Evolutionary conservation across 2,329 filamentous ascomycete species (phyloP).

Genomic region (Nothopassalora personata): DNA sequence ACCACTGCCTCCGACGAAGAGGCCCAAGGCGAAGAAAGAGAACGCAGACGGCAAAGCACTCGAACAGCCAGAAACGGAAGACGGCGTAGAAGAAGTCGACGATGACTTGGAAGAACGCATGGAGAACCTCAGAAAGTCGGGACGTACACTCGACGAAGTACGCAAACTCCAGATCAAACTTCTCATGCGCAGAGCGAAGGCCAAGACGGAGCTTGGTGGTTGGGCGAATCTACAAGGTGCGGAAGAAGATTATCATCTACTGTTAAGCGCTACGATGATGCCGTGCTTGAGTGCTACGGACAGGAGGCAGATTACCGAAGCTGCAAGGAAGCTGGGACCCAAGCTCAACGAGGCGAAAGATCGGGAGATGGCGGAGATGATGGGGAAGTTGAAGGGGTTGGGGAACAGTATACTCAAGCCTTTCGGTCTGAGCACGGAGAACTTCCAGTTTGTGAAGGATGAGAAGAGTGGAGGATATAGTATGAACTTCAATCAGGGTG

Average conservation of each 20-base stretch:
- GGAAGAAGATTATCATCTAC: slow-evolving; percentile 69
- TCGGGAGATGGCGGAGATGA: slow-evolving; percentile 90
- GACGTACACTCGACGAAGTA: slow-evolving; percentile 56
- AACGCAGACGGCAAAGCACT: slow-evolving; percentile 17
- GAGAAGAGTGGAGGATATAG: slow-evolving; percentile 86
- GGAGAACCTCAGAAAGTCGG: slow-evolving; percentile 38
- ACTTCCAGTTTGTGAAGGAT: slow-evolving; percentile 91
- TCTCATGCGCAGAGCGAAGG: slow-evolving; percentile 71
- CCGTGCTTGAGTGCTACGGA: slow-evolving; percentile 61
- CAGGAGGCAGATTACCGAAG: slow-evolving; percentile 59
- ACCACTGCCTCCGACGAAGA: slow-evolving; percentile 31
- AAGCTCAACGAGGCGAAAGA: slow-evolving; percentile 74
- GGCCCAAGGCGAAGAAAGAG: slow-evolving; percentile 17
- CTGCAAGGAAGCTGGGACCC: slow-evolving; percentile 61
- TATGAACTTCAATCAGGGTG: slow-evolving; percentile 69
- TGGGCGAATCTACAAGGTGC: slow-evolving; percentile 79
- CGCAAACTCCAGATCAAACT: slow-evolving; percentile 75
- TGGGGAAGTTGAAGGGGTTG: slow-evolving; percentile 88
- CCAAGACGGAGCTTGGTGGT: slow-evolving; percentile 63
- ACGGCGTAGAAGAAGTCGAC: slow-evolving; percentile 48
- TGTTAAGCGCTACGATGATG: slow-evolving; percentile 48
- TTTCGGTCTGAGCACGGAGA: slow-evolving; percentile 88
- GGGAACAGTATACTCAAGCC: slow-evolving; percentile 89
- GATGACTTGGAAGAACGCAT: slow-evolving; percentile 40
- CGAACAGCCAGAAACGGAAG: slow-evolving; percentile 28